These are phyloP conservation scores for Barbarea vulgaris DNA, from an alignment of 345 rosid genomes.

Conservation along the genomic window DNA sequence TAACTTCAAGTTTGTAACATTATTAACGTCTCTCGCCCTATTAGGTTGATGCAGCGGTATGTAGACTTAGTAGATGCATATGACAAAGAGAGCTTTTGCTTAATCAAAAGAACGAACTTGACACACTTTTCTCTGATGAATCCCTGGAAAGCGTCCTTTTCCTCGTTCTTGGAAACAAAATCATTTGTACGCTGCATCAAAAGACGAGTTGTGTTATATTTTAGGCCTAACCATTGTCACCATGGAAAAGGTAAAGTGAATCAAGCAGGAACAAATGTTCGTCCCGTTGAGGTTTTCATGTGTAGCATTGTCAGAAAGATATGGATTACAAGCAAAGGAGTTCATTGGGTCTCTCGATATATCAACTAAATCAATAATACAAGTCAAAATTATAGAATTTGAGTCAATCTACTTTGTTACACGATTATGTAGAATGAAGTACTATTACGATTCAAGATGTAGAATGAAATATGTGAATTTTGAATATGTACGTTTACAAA, in stretches of 20 bases:
- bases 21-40: background rate
- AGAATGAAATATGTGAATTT: background rate
- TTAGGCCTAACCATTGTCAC: slow-evolving; percentile 64
- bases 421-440: background rate
- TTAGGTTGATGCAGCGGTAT: slow-evolving; percentile 69
- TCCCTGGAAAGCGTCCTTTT: background rate
- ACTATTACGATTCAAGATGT: background rate
- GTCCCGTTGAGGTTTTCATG: slow-evolving; percentile 71
- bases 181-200: slow-evolving; percentile 59
- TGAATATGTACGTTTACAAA: background rate
- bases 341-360: slow-evolving; percentile 69
- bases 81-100: slow-evolving; percentile 51
- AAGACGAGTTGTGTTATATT: slow-evolving; percentile 64
- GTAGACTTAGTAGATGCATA: slow-evolving; percentile 71
- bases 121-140: slow-evolving; percentile 24
- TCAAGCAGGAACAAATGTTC: slow-evolving; percentile 57
- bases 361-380: slow-evolving; percentile 44
- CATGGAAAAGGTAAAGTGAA: slow-evolving; percentile 60
- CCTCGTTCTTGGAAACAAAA: slow-evolving; percentile 23
- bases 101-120: slow-evolving; percentile 21
- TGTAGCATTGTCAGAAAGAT: slow-evolving; percentile 69
- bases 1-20: background rate
- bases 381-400: background rate
- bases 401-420: background rate
- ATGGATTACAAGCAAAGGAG: slow-evolving; percentile 67